Percentiles rank a stretch among this genome's conserved stretches.
phyloP scores from a whole-genome alignment of 331 rosid genomes.

The Prunus yedoensis region DNA sequence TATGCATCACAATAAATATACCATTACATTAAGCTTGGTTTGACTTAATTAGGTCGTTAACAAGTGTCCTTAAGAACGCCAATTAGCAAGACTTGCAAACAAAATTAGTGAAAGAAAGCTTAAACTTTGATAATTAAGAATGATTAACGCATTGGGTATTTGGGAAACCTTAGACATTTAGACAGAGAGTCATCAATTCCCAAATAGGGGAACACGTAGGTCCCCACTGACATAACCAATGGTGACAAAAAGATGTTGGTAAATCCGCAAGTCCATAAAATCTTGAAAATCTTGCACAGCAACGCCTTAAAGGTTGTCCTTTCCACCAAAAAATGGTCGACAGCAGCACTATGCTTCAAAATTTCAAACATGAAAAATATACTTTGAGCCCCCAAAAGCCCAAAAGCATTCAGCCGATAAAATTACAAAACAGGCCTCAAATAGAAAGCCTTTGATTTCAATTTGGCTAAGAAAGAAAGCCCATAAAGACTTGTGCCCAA shows the following conservation, averaged over 20 bases:
- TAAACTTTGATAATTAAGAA: conserved; percentile 16
- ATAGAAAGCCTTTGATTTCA: not conserved
- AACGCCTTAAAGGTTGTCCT: no score
- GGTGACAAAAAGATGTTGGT: conserved; percentile 12
- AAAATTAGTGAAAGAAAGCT: not conserved
- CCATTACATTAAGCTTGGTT: no score
- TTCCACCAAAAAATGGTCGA: not conserved
- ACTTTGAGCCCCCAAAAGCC: not conserved
- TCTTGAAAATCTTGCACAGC: not conserved
- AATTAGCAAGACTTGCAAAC: no score
- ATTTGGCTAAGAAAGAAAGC: no score
- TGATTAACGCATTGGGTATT: conserved; percentile 6
- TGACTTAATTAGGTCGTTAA: no score
- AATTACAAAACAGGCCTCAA: not conserved
- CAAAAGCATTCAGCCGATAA: not conserved
- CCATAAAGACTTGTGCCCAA: no score
- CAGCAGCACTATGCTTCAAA: not conserved
- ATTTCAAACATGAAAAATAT: no score
- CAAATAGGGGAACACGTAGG: conserved; percentile 20
- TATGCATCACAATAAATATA: no score
- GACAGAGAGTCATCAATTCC: not conserved
- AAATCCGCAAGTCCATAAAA: conserved; percentile 8
- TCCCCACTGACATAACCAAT: conserved; percentile 16
- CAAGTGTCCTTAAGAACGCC: no score
- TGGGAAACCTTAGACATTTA: conserved; percentile 14